phyloP scores from a whole-genome alignment of 2,329 filamentous ascomycete species.

The Rutstroemia sp. region DNA sequence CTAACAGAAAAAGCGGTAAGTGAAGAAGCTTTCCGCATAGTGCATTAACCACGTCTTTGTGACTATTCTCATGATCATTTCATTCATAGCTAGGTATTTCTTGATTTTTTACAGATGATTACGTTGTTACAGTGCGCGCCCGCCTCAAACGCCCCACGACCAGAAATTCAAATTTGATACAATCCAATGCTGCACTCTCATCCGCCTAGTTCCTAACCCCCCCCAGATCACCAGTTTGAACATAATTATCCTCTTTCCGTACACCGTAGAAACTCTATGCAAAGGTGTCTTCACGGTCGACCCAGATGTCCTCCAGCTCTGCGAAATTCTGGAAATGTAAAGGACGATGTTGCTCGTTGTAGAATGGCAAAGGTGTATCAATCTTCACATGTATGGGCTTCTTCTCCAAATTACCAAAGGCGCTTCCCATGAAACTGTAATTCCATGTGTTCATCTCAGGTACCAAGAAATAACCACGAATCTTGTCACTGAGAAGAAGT shows the following conservation, averaged over 20 bases:
- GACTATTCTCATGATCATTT: background rate
- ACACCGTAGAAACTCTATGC: slow-evolving; percentile 46
- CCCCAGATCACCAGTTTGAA: background rate
- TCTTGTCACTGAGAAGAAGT: slow-evolving; percentile 84
- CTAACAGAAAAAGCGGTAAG: background rate
- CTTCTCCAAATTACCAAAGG: slow-evolving; percentile 84
- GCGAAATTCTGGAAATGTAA: slow-evolving; percentile 97
- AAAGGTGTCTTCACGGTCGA: slow-evolving; percentile 89
- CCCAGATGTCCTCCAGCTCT: slow-evolving; percentile 93
- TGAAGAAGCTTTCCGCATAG: background rate
- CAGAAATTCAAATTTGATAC: background rate
- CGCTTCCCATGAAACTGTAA: slow-evolving; percentile 94
- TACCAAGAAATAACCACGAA: slow-evolving; percentile 92
- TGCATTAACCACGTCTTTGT: background rate
- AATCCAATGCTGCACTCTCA: background rate
- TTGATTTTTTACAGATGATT: background rate
- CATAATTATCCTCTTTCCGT: background rate
- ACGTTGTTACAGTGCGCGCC: background rate
- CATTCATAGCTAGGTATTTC: background rate
- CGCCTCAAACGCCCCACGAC: background rate
- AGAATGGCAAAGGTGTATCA: slow-evolving; percentile 84
- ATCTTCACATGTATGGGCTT: slow-evolving; percentile 86
- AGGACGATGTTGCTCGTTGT: slow-evolving; percentile 85
- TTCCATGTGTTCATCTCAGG: slow-evolving; percentile 91
- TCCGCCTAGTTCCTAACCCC: background rate